Conservation (phyloP, 306 rosid genomes). For the Delonix regia region DNA sequence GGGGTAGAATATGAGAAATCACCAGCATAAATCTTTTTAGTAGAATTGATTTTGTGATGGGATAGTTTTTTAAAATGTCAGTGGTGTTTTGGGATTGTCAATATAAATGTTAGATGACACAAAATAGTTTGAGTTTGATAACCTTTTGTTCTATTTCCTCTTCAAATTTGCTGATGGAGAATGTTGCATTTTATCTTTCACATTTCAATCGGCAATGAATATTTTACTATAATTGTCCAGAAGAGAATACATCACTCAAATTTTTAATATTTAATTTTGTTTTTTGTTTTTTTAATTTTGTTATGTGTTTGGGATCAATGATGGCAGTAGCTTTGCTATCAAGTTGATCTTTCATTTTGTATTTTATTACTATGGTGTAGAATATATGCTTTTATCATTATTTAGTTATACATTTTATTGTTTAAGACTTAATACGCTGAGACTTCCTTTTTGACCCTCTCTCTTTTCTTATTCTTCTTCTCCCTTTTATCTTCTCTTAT, state of each 20-base stretch:
- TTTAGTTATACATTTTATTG: not conserved
- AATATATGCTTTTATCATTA: constrained; percentile 9
- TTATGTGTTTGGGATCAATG: not conserved
- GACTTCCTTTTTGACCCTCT: not conserved
- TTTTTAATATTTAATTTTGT: not conserved
- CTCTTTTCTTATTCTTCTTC: not conserved
- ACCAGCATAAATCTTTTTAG: not conserved
- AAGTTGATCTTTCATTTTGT: not conserved
- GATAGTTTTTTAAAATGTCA: not conserved
- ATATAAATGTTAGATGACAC: not conserved
- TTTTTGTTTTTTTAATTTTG: not conserved
- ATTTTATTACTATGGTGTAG: too few relatives aligned
- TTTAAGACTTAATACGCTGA: not conserved
- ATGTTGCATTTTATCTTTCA: not conserved
- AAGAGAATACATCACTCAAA: too few relatives aligned
- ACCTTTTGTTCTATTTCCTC: not conserved
- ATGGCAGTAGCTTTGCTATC: not conserved
- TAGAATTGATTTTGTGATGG: not conserved
- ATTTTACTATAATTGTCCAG: too few relatives aligned
- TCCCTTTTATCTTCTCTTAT: not conserved
- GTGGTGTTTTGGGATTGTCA: not conserved
- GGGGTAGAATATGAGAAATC: not conserved
- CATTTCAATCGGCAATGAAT: not conserved
- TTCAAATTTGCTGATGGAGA: not conserved
- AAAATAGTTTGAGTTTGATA: not conserved